Percentiles rank a stretch among this genome's conserved stretches.
phyloP scores from a whole-genome alignment of 371 early-diverging fungal species.

The Mortierella sp. region DNA sequence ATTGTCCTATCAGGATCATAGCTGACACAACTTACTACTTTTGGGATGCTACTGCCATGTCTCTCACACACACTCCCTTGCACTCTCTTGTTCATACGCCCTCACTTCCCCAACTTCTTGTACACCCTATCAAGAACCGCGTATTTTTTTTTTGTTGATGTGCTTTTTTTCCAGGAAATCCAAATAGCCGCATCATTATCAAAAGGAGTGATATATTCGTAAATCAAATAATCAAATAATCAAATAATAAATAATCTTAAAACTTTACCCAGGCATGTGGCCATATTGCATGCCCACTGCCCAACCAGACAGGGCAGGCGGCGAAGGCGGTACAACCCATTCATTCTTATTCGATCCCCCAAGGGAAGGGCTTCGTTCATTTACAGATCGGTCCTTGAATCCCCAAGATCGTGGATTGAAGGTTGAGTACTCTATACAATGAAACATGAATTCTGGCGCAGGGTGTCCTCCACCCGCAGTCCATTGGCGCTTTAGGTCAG shows the following conservation, averaged over 20 bases:
- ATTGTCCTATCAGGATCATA: neutral
- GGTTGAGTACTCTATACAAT: conserved; percentile 44
- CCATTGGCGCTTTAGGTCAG: conserved; percentile 39
- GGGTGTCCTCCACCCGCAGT: conserved; percentile 25
- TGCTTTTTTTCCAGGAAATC: neutral
- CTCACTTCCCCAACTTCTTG: neutral
- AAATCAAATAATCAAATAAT: neutral
- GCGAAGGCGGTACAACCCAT: conserved; percentile 36
- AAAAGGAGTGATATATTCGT: neutral
- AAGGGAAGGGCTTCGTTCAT: conserved; percentile 23
- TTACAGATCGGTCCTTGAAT: conserved; percentile 27
- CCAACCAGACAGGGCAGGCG: conserved; percentile 33
- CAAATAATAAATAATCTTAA: neutral
- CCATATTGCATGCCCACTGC: conserved; percentile 38
- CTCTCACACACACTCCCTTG: neutral
- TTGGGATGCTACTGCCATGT: neutral
- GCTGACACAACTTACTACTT: neutral
- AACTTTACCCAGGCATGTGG: conserved; percentile 35
- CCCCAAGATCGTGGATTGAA: conserved; percentile 40
- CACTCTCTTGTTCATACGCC: neutral
- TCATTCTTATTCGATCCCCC: conserved; percentile 25
- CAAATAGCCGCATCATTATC: neutral
- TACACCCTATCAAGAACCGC: neutral
- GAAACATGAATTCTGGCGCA: conserved; percentile 34
- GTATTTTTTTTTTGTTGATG: neutral